Conservation (phyloP, 345 rosid species). For the Camelina sativa region DNA sequence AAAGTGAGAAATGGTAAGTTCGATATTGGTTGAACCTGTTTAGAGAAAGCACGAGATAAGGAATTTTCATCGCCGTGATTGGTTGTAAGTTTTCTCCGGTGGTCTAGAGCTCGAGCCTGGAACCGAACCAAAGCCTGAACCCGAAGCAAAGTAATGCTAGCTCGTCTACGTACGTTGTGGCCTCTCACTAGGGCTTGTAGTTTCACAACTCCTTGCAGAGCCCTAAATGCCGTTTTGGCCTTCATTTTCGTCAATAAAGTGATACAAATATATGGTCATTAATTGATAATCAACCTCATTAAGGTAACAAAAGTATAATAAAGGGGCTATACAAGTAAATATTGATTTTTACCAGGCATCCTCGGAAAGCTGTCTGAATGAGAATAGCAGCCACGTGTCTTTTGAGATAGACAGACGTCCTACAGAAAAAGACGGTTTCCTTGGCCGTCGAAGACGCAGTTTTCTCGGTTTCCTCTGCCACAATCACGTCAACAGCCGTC, state of each 20-base stretch:
- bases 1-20: background rate
- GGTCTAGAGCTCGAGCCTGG: slow-evolving; percentile 69
- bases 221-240: slow-evolving; percentile 83
- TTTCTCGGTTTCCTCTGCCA: slow-evolving; percentile 52
- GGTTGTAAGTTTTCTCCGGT: slow-evolving; percentile 56
- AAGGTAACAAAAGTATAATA: background rate
- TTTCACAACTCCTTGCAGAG: slow-evolving; percentile 78
- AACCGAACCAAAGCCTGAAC: slow-evolving; percentile 75
- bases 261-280: no score
- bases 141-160: slow-evolving; percentile 64
- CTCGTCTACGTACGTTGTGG: slow-evolving; percentile 73
- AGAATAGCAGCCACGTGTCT: slow-evolving; percentile 70
- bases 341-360: slow-evolving; percentile 62
- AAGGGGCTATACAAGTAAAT: background rate
- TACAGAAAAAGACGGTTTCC: slow-evolving; percentile 57
- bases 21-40: slow-evolving; percentile 49
- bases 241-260: slow-evolving; percentile 33
- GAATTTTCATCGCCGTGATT: slow-evolving; percentile 48
- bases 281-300: no score
- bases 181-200: slow-evolving; percentile 96
- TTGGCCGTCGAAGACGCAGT: slow-evolving; percentile 67
- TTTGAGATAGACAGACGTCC: slow-evolving; percentile 51
- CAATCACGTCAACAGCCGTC: background rate
- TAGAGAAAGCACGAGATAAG: slow-evolving; percentile 63
- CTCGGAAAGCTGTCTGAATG: slow-evolving; percentile 81